Percentiles rank a stretch among this genome's conserved stretches.
Conservation (phyloP, 1,139 yeast species). For the Diutina neorugosa region DNA sequence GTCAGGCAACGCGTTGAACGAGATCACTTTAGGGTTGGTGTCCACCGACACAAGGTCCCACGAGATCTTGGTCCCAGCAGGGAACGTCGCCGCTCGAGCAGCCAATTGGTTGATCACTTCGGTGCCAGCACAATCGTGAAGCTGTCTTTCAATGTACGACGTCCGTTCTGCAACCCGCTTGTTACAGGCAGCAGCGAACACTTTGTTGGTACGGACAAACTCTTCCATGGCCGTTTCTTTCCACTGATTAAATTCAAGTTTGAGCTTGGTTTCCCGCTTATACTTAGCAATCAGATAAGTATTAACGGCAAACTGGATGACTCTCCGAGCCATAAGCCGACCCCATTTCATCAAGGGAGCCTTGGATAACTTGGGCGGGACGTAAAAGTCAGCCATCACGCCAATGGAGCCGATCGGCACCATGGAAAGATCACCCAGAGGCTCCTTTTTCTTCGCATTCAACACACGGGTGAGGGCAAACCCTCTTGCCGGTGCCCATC, state of each 20-base stretch:
- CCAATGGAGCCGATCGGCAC: conserved; percentile 30
- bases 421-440: conserved; percentile 21
- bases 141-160: conserved; percentile 27
- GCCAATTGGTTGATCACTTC: conserved; percentile 28
- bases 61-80: conserved; percentile 43
- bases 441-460: conserved; percentile 4
- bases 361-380: conserved; percentile 24
- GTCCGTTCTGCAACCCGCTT: conserved; percentile 20
- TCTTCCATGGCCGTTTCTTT: conserved; percentile 59
- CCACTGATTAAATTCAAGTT: conserved; percentile 59
- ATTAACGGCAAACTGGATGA: conserved; percentile 45
- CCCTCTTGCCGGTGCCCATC: neutral
- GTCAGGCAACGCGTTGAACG: conserved; percentile 53
- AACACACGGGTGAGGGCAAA: neutral
- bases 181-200: conserved; percentile 45
- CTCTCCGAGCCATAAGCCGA: conserved; percentile 25
- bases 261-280: conserved; percentile 49
- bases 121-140: conserved; percentile 44
- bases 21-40: conserved; percentile 57
- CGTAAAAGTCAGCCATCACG: conserved; percentile 32
- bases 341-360: conserved; percentile 29
- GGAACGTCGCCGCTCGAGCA: conserved; percentile 15
- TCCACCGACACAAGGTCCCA: conserved; percentile 73
- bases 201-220: conserved; percentile 53
- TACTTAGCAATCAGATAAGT: conserved; percentile 54